These are phyloP conservation scores for Hypoxylon intermedium DNA, from an alignment of 495 filamentous ascomycete genomes.

Conservation along the genomic window DNA sequence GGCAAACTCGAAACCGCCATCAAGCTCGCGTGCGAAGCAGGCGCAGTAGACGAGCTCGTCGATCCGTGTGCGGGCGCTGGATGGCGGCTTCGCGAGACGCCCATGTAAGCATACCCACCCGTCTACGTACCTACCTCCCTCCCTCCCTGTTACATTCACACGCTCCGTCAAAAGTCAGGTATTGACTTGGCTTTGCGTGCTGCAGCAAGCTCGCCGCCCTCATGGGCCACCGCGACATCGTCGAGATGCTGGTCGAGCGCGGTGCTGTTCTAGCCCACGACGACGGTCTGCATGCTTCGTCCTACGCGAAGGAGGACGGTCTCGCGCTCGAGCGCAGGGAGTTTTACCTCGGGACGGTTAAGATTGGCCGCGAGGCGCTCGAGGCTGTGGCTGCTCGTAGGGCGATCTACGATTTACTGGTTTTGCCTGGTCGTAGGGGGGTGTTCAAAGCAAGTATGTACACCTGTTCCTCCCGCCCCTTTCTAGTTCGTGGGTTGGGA, in stretches of 20 bases:
- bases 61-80: conserved; percentile 9
- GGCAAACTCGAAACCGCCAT: conserved; percentile 26
- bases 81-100: conserved; percentile 21
- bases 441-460: conserved; percentile 18
- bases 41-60: conserved; percentile 4
- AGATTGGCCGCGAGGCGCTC: conserved; percentile 14
- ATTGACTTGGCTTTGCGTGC: background rate
- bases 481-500: background rate
- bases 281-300: conserved; percentile 16
- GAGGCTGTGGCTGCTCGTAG: conserved; percentile 14
- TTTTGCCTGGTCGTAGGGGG: conserved; percentile 23
- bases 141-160: too few species aligned
- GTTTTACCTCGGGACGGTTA: conserved; percentile 11
- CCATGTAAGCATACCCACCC: conserved; percentile 19
- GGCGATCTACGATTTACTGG: conserved; percentile 12
- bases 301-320: conserved; percentile 20
- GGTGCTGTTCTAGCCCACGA: conserved; percentile 22
- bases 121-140: background rate
- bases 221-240: conserved; percentile 31
- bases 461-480: background rate
- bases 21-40: conserved; percentile 4
- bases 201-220: conserved; percentile 32
- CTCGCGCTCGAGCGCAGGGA: conserved; percentile 18
- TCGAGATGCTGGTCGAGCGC: conserved; percentile 28
- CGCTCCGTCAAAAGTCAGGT: too few species aligned